Evolutionary conservation across 2,329 filamentous ascomycete genomes (phyloP).

Genomic region (Neonectria faginata): DNA sequence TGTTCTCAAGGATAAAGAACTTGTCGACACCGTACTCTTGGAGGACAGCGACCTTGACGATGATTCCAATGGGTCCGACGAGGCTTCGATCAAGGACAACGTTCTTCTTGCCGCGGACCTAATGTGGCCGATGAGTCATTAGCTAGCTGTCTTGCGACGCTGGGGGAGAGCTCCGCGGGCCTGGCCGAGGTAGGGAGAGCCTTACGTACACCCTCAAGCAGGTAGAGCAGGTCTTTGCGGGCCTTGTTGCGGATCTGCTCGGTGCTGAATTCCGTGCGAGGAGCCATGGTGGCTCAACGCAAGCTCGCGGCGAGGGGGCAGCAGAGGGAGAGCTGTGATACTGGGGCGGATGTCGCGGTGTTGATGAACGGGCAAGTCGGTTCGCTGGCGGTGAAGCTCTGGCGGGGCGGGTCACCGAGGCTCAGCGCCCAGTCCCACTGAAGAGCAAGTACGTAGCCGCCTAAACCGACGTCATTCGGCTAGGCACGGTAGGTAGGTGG

Average conservation of each 20-base stretch:
- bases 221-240: constrained; percentile 86
- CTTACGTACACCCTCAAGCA: constrained; percentile 92
- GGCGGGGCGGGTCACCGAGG: constrained; percentile 22
- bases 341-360: constrained; percentile 27
- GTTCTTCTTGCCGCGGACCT: constrained; percentile 99
- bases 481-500: neutral
- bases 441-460: constrained; percentile 15
- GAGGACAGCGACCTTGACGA: constrained; percentile 94
- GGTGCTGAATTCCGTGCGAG: constrained; percentile 77
- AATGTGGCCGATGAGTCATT: constrained; percentile 29
- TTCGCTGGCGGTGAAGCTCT: constrained; percentile 34
- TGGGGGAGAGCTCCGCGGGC: constrained; percentile 29
- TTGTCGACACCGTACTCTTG: constrained; percentile 99
- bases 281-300: constrained; percentile 73
- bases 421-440: constrained; percentile 20
- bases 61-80: constrained; percentile 87
- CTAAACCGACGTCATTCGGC: constrained; percentile 28
- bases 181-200: constrained; percentile 43
- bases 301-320: constrained; percentile 26
- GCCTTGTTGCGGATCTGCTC: constrained; percentile 84
- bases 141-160: constrained; percentile 32
- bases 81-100: constrained; percentile 91
- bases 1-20: constrained; percentile 95
- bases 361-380: constrained; percentile 18
- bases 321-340: constrained; percentile 13